Percentiles rank a stretch among this genome's conserved stretches.
These are phyloP conservation scores for Hibiscus syriacus DNA, from an alignment of 345 rosid species.

Conservation along the genomic window DNA sequence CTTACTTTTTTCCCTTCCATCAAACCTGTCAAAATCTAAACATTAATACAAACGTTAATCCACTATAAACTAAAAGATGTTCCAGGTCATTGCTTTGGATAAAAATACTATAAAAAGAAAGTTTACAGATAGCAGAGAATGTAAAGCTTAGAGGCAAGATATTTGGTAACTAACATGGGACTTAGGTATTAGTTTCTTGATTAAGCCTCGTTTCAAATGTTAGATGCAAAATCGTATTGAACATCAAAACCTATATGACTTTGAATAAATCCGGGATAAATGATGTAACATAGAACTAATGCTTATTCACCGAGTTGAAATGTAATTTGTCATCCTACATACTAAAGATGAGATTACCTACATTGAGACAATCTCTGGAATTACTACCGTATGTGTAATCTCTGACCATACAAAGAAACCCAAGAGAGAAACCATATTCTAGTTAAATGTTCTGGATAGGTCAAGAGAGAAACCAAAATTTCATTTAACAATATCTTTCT, in stretches of 20 bases:
- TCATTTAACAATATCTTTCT: not conserved
- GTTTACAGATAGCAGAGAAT: not conserved
- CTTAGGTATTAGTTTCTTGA: not conserved
- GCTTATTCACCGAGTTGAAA: not conserved
- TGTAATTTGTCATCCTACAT: not conserved
- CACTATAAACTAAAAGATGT: not conserved
- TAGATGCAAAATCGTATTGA: not conserved
- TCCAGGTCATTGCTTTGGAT: not conserved
- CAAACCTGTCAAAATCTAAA: conserved; percentile 32
- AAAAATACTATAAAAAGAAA: not conserved
- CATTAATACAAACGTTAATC: not conserved
- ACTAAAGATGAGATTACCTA: not conserved
- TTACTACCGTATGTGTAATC: not conserved
- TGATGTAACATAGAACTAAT: not conserved
- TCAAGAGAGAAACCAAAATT: not conserved
- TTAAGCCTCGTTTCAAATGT: not conserved
- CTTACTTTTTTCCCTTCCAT: conserved; percentile 18
- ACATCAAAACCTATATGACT: not conserved
- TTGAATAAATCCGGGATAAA: not conserved
- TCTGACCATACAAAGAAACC: not conserved
- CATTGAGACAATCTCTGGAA: not conserved
- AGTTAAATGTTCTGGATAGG: not conserved
- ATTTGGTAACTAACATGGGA: not conserved
- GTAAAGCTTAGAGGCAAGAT: not conserved
- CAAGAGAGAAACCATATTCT: not conserved